Evolutionary conservation across 2,329 filamentous ascomycete species (phyloP), one percentile per base, ranked within the genome.

Genomic region (Phialophora chinensis): DNA sequence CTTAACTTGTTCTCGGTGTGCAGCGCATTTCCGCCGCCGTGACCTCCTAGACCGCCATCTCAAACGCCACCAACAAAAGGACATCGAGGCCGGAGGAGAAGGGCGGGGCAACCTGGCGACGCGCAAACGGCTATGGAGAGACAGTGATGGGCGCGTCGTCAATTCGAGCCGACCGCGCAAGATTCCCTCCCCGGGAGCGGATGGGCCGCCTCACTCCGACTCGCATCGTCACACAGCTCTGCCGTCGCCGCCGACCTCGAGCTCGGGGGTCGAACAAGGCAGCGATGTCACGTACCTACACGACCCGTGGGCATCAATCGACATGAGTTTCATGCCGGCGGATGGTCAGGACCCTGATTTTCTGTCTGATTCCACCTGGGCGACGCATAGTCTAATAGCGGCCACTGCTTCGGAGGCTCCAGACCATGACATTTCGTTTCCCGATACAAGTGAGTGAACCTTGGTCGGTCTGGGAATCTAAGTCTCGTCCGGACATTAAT

Each of bases 41-140:
- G 38, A 42, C 38, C 38, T 42, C 14, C 38, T 42, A 2, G 86
- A 84, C 50, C 80, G 87, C 69, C 87, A 90, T 74, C 83, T 88
- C 79, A 73, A 75, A 59, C 79, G 83, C 7, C 83, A 84, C 72
- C 75, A 76, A 23, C 82, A 83, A 67, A 82, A 83, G 61, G 83
- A 85, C 72, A 79, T 80, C 54, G 82, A 84, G 74, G 82, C 82
- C 55, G 81, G 82, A 25, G 81, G 81, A 4, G 79, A 79, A 52
- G 82, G 81, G 4, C 73, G 77, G 56, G 81, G 81, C 14, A 73
- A 82, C 12, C 72, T 85, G 52, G 82, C 83, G 69, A 84, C 82
- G 3, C 75, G 83, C n/a, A 83, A 84, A 68, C 75, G 82, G 38
- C 79, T 82, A 63, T 83, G 82, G 75, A 80, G 82, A 65, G 81